A percentile compares a stretch with the other conserved stretches of the same genome.
These are phyloP conservation scores for Aspergillus incahuasiensis DNA, from an alignment of 495 filamentous ascomycete species.

Conservation along the genomic window DNA sequence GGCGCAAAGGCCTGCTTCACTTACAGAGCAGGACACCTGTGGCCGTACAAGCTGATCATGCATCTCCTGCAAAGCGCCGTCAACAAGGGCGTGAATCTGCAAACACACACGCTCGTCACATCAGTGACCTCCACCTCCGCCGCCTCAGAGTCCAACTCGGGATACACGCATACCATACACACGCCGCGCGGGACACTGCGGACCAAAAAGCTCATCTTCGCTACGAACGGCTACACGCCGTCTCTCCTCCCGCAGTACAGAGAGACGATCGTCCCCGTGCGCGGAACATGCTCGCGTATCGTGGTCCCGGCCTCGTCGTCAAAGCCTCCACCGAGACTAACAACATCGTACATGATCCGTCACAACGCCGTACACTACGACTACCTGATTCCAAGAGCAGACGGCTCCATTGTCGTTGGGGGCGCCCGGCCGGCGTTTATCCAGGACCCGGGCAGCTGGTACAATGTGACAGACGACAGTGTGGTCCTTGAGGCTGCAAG, in stretches of 20 bases:
- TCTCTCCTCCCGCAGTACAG: slow-evolving; percentile 62
- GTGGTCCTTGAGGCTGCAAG: slow-evolving; percentile 35
- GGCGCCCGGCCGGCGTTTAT: slow-evolving; percentile 40
- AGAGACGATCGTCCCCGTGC: slow-evolving; percentile 70
- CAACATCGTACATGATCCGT: not conserved
- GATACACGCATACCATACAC: slow-evolving; percentile 35
- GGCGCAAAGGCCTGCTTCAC: slow-evolving; percentile 41
- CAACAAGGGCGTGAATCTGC: slow-evolving; percentile 60
- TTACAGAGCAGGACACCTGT: slow-evolving; percentile 46
- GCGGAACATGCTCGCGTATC: slow-evolving; percentile 46
- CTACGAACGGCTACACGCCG: slow-evolving; percentile 78
- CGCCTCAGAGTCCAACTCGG: slow-evolving; percentile 1
- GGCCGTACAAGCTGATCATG: slow-evolving; percentile 81
- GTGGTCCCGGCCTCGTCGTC: slow-evolving; percentile 14
- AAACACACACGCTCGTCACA: slow-evolving; percentile 69
- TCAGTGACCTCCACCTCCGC: slow-evolving; percentile 23
- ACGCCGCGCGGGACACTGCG: slow-evolving; percentile 61
- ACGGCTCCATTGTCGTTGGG: slow-evolving; percentile 51
- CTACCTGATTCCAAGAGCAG: slow-evolving; percentile 48
- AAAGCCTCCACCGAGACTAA: not conserved
- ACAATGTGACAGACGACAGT: slow-evolving; percentile 46
- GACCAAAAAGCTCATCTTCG: slow-evolving; percentile 60
- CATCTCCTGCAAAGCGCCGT: slow-evolving; percentile 59
- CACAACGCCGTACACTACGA: slow-evolving; percentile 28
- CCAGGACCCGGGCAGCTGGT: slow-evolving; percentile 37